These are phyloP conservation scores for Plasmodium yoelii DNA, from an alignment of 169 alveolate species.

Conservation along the genomic window DNA sequence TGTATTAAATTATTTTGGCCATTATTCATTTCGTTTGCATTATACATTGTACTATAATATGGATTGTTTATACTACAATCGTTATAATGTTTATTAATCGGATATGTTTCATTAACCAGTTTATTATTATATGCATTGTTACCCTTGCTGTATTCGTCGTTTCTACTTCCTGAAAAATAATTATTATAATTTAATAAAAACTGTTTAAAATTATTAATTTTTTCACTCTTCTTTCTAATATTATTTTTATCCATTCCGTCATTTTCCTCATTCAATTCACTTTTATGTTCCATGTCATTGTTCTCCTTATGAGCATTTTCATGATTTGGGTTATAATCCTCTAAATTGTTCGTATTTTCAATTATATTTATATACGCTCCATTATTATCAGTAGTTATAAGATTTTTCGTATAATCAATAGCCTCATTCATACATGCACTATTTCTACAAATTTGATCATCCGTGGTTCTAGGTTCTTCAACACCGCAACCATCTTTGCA, in stretches of 20 bases:
- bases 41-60: background rate
- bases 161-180: conserved; percentile 9
- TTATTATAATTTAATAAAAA: conserved; percentile 4
- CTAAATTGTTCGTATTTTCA: background rate
- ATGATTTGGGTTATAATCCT: background rate
- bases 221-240: conserved; percentile 1
- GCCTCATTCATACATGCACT: background rate
- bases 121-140: background rate
- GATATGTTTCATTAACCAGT: background rate
- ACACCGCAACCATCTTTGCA: background rate
- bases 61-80: background rate
- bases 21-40: conserved; percentile 1
- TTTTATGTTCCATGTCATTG: background rate
- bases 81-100: conserved; percentile 4
- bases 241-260: conserved; percentile 3
- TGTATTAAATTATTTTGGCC: background rate
- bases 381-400: background rate
- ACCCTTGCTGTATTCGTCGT: background rate
- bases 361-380: background rate
- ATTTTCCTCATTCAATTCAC: background rate
- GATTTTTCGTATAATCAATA: background rate
- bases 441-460: background rate
- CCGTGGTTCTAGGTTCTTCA: too few species aligned
- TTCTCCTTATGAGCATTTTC: background rate
- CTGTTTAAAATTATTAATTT: conserved; percentile 34